Base-by-base conservation (phyloP, 345 rosid genomes). In the Eucalyptus brandiana region DNA sequence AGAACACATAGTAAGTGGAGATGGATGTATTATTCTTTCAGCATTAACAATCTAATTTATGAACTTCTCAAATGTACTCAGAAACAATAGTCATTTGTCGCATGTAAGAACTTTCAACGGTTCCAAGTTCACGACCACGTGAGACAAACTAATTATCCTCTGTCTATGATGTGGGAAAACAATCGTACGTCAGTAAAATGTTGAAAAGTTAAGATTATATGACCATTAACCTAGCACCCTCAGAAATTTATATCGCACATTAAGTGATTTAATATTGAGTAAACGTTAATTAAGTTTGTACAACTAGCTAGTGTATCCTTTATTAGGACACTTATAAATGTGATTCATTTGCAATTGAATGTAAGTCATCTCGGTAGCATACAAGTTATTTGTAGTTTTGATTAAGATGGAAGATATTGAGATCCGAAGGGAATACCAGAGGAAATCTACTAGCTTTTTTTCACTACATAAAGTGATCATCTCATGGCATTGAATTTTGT, bases 301-400 rank as follows among this genome's bases (percentile, higher is more conserved):
- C 80, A 34, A 69, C 80, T 34, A 34, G 42, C 80, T 34, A 32
- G 42, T 69, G 5, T 18, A 34, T 17, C 80, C 80, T 32, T 69
- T 34, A 37, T 19, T 9, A 0, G 42, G 42, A 34, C 24, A 34
- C 0, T 32, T 17, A 37, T 6, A 17, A 69, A 69, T 0, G 44
- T 5, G 80, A 69, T 34, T 69, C 13, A 69, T 34, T 69, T 69
- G 80, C 37, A 24, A 32, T 34, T 32, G 81, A 37, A 72, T 40
- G 44, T 3, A 37, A 72, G 45, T 24, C 81, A 72, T 37, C 81
- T 19, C 28, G 1, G 26, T 12, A 18, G 81, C 21, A 6, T n/a
- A 69, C 81, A 32, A 67, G 23, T 67, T 17, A 32, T 32, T 32
- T 67, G 10, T 60, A 60, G 67, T 28, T 30, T 62, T 12, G 69